Evolutionary conservation across 805 yeast species (phyloP), one percentile per base, ranked within the genome.

Genomic region (Kodamaea restingae): DNA sequence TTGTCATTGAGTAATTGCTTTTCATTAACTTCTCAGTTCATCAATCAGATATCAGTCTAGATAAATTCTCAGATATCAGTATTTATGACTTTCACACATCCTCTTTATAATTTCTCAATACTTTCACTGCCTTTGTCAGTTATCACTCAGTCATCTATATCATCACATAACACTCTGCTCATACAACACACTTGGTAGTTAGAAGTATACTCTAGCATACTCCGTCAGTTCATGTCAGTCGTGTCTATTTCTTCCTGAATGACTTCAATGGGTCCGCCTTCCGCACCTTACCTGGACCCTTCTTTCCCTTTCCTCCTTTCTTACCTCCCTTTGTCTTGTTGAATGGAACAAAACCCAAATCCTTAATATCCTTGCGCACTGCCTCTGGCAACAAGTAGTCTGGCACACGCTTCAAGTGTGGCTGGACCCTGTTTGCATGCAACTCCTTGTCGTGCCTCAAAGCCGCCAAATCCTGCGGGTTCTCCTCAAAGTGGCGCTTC

Each of bases 401-500:
- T 1, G 98, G 98, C 21, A 93, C 91, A 59, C 95, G 77, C 59
- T 87, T 90, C 66, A 93, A 71, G 55, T 93, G 96, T 22, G 77
- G 67, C 59, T 90, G 96, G 4, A 80, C 75, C 60, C 95, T 78
- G 1, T 90, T 70, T 7, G 91, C 81, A 55, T 90, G 95, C 42
- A 87, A 60, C 48, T 85, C 95, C 53, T 82, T 85, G 58, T 93
- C 98, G 56, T 93, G 98, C 57, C 96, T 83, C 57, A 93, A 75
- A 38, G 84, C 79, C 15, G 80, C 79, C 52, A 93, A 73, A 63
- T 93, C 98, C 56, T 87, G 95, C 6, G 98, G 98, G 57, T 93
- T 93, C 56, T 93, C 98, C 61, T 91, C 96, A 58, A 93, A 93
- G 64, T 88, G 95, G 56, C 96, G 76, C 63, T 88, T 88, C 58